A percentile compares a stretch with the other conserved stretches of the same genome.
Evolutionary conservation across 176 grass and related monocot species (phyloP).

Genomic region (Triticum urartu): DNA sequence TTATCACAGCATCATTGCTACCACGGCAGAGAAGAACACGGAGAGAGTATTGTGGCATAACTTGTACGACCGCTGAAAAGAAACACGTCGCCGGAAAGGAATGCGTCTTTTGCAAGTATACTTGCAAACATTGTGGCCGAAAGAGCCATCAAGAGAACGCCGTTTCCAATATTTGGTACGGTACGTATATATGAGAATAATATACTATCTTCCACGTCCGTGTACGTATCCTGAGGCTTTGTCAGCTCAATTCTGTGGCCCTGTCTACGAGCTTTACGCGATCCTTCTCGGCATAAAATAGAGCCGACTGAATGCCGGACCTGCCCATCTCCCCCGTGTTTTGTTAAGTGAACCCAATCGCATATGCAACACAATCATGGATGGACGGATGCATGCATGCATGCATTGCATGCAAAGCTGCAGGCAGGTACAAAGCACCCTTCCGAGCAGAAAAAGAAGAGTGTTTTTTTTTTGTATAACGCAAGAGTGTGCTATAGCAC

Average conservation of each 20-base stretch:
- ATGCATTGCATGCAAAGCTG: background rate
- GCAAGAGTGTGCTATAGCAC: background rate
- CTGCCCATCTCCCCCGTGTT: background rate
- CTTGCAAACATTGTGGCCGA: background rate
- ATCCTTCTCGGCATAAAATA: slow-evolving; percentile 11
- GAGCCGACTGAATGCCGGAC: background rate
- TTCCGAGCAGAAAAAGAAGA: background rate
- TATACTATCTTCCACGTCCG: background rate
- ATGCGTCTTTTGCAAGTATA: background rate
- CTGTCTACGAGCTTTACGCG: background rate
- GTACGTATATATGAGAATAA: background rate
- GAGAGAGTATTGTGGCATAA: background rate
- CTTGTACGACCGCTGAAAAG: background rate
- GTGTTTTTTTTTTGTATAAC: too few relatives aligned
- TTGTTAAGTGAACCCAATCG: background rate
- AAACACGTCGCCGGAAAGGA: background rate
- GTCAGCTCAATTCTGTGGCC: background rate
- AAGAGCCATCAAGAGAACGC: background rate
- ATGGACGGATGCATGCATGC: background rate
- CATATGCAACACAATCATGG: slow-evolving; percentile 18
- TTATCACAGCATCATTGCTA: too few relatives aligned
- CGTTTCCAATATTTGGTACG: background rate
- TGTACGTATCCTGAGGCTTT: background rate
- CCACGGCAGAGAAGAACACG: background rate
- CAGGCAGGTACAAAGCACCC: slow-evolving; percentile 2